phyloP scores from a whole-genome alignment of 768 basidiomycete genomes.

The Exidia glandulosa region DNA sequence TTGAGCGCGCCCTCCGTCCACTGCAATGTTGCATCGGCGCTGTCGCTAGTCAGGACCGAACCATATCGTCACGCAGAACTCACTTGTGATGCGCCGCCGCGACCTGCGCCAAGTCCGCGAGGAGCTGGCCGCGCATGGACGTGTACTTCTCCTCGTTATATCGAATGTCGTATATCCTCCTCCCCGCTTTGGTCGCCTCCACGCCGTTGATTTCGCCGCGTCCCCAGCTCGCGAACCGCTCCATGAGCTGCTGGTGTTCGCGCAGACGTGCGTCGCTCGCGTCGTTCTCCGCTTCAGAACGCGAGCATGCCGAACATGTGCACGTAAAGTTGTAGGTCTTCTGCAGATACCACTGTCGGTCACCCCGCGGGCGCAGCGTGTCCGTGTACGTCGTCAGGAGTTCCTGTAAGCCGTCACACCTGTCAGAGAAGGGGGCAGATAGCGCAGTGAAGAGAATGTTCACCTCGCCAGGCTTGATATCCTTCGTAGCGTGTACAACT shows the following conservation, averaged over 20 bases:
- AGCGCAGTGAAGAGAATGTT: too few species aligned
- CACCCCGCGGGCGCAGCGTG: conserved; percentile 40
- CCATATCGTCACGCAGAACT: conserved; percentile 15
- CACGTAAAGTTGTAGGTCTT: conserved; percentile 49
- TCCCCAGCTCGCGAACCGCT: conserved; percentile 40
- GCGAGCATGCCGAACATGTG: conserved; percentile 46
- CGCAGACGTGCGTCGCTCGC: conserved; percentile 46
- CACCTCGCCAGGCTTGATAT: conserved; percentile 42
- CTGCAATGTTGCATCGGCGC: conserved; percentile 30
- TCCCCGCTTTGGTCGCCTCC: conserved; percentile 37
- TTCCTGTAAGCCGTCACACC: conserved; percentile 29
- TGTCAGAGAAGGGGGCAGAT: too few species aligned
- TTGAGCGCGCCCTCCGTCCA: conserved; percentile 40
- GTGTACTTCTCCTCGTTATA: conserved; percentile 37
- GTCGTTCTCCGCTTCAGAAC: conserved; percentile 34
- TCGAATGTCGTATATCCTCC: conserved; percentile 39
- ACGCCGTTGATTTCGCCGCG: conserved; percentile 30
- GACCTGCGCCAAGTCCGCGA: conserved; percentile 48
- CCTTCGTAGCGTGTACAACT: conserved; percentile 48
- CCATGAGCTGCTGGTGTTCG: conserved; percentile 9
- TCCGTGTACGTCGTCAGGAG: conserved; percentile 50
- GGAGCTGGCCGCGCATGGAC: conserved; percentile 37
- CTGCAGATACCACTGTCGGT: conserved; percentile 42
- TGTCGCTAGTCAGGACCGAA: too few species aligned
- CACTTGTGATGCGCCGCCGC: conserved; percentile 56